A percentile compares a stretch with the other conserved stretches of the same genome.
phyloP scores from a whole-genome alignment of 2,329 filamentous ascomycete genomes.

The Pyricularia grisea region DNA sequence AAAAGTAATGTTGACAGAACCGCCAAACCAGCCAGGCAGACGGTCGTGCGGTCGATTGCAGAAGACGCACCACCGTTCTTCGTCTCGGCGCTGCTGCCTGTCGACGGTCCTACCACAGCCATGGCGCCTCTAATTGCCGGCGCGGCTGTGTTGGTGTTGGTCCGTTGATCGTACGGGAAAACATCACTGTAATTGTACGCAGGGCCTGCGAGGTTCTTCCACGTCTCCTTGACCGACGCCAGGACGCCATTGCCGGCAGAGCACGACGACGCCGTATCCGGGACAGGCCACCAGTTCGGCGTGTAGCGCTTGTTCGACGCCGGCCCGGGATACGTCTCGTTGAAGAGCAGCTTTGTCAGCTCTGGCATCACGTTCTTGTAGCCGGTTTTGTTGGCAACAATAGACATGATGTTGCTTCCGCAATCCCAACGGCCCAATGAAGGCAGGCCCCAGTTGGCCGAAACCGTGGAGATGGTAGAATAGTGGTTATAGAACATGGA shows the following conservation, averaged over 20 bases:
- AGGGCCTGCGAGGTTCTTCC: constrained; percentile 7
- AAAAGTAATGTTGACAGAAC: not conserved
- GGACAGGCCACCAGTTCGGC: constrained; percentile 15
- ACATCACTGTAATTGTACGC: constrained; percentile 12
- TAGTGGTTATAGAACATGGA: constrained; percentile 37
- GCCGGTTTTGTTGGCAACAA: constrained; percentile 8
- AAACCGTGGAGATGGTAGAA: constrained; percentile 8
- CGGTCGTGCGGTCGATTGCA: too few species aligned
- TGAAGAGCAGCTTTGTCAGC: constrained; percentile 1
- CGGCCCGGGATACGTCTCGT: constrained; percentile 6
- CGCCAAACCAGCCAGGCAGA: not conserved
- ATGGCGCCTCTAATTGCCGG: not conserved
- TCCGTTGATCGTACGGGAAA: constrained; percentile 33
- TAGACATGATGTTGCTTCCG: constrained; percentile 21
- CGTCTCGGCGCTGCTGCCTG: not conserved
- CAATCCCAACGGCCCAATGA: constrained; percentile 26
- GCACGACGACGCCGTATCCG: constrained; percentile 10
- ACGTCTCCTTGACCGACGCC: constrained; percentile 5
- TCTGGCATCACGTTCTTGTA: constrained; percentile 5
- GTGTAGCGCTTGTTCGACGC: constrained; percentile 12
- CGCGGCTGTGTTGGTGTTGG: constrained; percentile 26
- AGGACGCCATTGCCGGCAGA: constrained; percentile 10
- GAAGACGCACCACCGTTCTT: not conserved
- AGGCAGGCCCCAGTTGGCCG: constrained; percentile 30
- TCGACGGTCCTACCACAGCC: not conserved